Evolutionary conservation across 192 early-diverging fungal genomes (phyloP).

Genomic region (Allomyces javanicus): DNA sequence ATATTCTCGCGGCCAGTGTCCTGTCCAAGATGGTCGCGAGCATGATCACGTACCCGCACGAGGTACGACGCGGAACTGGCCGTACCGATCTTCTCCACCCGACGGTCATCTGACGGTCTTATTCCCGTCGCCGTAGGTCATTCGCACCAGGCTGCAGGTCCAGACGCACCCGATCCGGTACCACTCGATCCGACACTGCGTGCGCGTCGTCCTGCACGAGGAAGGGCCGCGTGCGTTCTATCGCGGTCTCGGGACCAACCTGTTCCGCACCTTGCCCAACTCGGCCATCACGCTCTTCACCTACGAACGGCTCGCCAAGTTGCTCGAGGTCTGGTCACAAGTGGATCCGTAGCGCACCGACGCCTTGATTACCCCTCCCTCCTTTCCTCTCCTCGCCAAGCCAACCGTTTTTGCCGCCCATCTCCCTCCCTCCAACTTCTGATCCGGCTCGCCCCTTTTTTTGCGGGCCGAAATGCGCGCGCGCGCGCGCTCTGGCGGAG

Average conservation of each 20-base stretch:
- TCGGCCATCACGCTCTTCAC: constrained; percentile 69
- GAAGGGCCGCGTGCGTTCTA: constrained; percentile 73
- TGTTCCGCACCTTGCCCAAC: constrained; percentile 75
- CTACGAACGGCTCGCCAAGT: constrained; percentile 63
- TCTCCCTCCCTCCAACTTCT: no score
- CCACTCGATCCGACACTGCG: constrained; percentile 60
- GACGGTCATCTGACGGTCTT: constrained; percentile 1
- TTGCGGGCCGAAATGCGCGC: no score
- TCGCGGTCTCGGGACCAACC: constrained; percentile 63
- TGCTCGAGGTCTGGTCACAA: constrained; percentile 13
- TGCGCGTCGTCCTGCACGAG: constrained; percentile 44
- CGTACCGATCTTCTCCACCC: background rate
- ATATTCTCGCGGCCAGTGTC: constrained; percentile 64
- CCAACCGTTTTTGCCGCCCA: no score
- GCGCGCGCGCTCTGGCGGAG: no score
- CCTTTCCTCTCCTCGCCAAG: no score
- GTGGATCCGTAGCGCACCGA: no score
- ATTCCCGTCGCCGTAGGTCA: constrained; percentile 21
- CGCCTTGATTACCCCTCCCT: no score
- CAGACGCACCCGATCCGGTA: constrained; percentile 61
- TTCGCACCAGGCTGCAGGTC: constrained; percentile 83
- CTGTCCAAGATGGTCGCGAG: constrained; percentile 77
- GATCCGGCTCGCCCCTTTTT: no score
- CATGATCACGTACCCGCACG: constrained; percentile 84
- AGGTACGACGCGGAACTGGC: constrained; percentile 24